phyloP scores from a whole-genome alignment of 2,329 filamentous ascomycete genomes.

The Clarireedia hainanense region DNA sequence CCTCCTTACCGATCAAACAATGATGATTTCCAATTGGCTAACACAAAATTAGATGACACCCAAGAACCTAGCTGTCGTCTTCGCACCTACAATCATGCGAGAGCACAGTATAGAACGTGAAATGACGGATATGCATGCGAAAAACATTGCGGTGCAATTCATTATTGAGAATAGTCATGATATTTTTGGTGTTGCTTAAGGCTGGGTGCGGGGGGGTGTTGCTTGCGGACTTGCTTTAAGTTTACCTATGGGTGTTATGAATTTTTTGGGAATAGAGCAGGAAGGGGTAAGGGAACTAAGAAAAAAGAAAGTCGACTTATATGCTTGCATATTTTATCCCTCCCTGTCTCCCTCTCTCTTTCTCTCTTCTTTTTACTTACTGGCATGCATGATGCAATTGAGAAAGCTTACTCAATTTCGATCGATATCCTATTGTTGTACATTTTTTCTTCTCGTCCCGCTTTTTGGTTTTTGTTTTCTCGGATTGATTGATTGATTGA shows the following conservation, averaged over 20 bases:
- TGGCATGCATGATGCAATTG: not conserved
- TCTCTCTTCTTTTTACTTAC: not conserved
- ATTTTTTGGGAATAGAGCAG: too few relatives aligned
- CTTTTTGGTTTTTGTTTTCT: too few relatives aligned
- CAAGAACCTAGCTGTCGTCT: constrained; percentile 92
- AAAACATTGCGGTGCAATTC: constrained; percentile 88
- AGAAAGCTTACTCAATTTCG: too few relatives aligned
- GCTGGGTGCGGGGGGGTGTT: too few relatives aligned
- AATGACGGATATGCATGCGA: constrained; percentile 91
- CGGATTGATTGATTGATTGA: too few relatives aligned
- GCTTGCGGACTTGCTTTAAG: too few relatives aligned
- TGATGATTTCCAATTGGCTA: constrained; percentile 14
- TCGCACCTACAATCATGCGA: constrained; percentile 95
- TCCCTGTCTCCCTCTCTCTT: not conserved
- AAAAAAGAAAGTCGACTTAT: too few relatives aligned
- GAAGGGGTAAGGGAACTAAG: too few relatives aligned
- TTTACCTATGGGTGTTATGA: too few relatives aligned
- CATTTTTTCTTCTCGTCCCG: too few relatives aligned
- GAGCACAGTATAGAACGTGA: constrained; percentile 84
- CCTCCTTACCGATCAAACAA: not conserved
- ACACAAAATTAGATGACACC: constrained; percentile 68
- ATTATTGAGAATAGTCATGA: constrained; percentile 82
- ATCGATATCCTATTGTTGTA: too few relatives aligned
- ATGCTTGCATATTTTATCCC: not conserved
- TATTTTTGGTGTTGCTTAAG: constrained; percentile 50